A percentile compares a stretch with the other conserved stretches of the same genome.
phyloP scores from a whole-genome alignment of 139 green algal genomes.

The Chlamydomonas asymmetrica region DNA sequence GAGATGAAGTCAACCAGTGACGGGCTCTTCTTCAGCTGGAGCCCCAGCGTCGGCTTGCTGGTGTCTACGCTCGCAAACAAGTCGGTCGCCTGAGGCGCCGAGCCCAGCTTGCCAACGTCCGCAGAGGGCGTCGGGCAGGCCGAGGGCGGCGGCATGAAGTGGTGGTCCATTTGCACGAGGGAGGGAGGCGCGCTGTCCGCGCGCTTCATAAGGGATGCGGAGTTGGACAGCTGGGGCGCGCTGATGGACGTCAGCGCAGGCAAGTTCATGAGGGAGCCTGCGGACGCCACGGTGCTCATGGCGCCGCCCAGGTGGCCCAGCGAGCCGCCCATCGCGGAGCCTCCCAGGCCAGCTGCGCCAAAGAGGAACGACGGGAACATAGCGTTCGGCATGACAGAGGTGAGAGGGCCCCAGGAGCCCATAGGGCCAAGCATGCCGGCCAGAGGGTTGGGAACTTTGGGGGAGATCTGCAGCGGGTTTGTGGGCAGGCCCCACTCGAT shows the following conservation, averaged over 20 bases:
- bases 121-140: not conserved
- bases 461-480: slow-evolving; percentile 34
- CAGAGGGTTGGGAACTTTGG: slow-evolving; percentile 10
- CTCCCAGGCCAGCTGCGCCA: too few relatives aligned
- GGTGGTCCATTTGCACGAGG: not conserved
- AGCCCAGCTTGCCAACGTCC: not conserved
- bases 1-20: slow-evolving; percentile 30
- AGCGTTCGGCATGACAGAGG: not conserved
- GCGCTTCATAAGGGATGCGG: slow-evolving; percentile 26
- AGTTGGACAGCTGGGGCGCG: too few relatives aligned
- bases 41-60: not conserved
- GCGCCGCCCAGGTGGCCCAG: not conserved
- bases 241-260: too few relatives aligned
- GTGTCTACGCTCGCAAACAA: slow-evolving; percentile 4
- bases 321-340: not conserved
- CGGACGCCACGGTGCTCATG: not conserved
- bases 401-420: slow-evolving; percentile 3
- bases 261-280: too few relatives aligned
- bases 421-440: not conserved
- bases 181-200: slow-evolving; percentile 4
- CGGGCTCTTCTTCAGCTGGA: slow-evolving; percentile 34
- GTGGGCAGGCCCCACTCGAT: slow-evolving; percentile 41
- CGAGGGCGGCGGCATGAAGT: slow-evolving; percentile 19
- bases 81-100: too few relatives aligned
- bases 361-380: slow-evolving; percentile 2